phyloP scores from a whole-genome alignment of 202 grass and related monocot genomes.

The Setaria italica region DNA sequence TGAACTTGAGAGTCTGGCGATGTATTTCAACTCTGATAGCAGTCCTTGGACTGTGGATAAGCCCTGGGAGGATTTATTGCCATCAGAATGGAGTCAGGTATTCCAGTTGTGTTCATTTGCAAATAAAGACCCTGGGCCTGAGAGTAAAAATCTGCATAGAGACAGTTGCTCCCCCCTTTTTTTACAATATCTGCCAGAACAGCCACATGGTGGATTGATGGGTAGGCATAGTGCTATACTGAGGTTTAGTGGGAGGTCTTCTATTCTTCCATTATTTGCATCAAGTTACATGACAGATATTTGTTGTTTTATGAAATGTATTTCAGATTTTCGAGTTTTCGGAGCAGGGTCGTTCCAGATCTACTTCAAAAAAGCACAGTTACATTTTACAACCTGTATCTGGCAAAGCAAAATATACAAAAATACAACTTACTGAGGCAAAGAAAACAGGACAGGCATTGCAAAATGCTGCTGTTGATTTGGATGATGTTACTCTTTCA shows the following conservation, averaged over 20 bases:
- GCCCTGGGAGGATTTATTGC: slow-evolving; percentile 87
- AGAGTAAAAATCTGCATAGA: not conserved
- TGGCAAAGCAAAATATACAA: slow-evolving; percentile 93
- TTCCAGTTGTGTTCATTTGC: slow-evolving; percentile 24
- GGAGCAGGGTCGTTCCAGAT: slow-evolving; percentile 45
- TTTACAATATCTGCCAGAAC: slow-evolving; percentile 27
- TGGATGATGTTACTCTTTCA: slow-evolving; percentile 94
- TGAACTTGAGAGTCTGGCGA: slow-evolving; percentile 85
- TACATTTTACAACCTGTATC: slow-evolving; percentile 90
- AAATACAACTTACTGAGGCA: slow-evolving; percentile 74
- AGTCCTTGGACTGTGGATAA: slow-evolving; percentile 79
- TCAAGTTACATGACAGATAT: slow-evolving; percentile 26
- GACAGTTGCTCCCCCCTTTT: not conserved
- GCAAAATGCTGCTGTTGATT: slow-evolving; percentile 89
- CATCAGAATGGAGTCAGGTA: slow-evolving; percentile 97
- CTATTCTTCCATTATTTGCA: slow-evolving; percentile 27
- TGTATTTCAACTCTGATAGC: slow-evolving; percentile 98
- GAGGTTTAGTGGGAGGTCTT: slow-evolving; percentile 5
- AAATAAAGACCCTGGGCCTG: slow-evolving; percentile 19
- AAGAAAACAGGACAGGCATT: slow-evolving; percentile 84
- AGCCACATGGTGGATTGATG: slow-evolving; percentile 19
- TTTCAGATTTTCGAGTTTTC: slow-evolving; percentile 90
- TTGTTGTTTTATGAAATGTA: slow-evolving; percentile 34
- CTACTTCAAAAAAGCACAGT: slow-evolving; percentile 63
- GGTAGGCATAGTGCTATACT: not conserved